phyloP scores from a whole-genome alignment of 441 rosid species.

The Adansonia rubrostipa region DNA sequence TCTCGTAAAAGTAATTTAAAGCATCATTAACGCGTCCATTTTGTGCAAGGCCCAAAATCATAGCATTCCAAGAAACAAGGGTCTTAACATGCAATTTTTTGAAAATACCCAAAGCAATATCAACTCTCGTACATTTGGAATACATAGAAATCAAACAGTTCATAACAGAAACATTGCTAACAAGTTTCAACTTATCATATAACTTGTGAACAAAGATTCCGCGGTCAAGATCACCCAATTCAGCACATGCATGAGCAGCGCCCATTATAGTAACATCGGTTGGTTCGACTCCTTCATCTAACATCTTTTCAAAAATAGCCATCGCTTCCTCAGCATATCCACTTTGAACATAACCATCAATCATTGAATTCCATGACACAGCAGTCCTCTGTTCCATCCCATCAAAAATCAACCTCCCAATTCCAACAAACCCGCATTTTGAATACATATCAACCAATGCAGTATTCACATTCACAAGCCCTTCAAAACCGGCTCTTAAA shows the following conservation, averaged over 20 bases:
- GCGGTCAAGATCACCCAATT: constrained; percentile 66
- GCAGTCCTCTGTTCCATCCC: constrained; percentile 51
- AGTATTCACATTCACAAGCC: constrained; percentile 64
- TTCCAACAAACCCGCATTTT: constrained; percentile 50
- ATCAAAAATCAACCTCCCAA: constrained; percentile 56
- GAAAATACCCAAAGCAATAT: constrained; percentile 56
- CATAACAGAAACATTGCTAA: constrained; percentile 55
- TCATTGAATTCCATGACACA: constrained; percentile 77
- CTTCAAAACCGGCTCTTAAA: constrained; percentile 60
- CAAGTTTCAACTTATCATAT: constrained; percentile 51
- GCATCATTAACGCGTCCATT: constrained; percentile 58
- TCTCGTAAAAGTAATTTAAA: constrained; percentile 53
- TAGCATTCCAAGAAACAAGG: constrained; percentile 73
- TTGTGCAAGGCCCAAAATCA: constrained; percentile 75
- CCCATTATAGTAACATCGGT: constrained; percentile 84
- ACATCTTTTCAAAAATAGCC: constrained; percentile 59
- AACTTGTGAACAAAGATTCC: constrained; percentile 71
- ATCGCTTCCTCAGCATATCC: constrained; percentile 60
- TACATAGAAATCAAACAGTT: constrained; percentile 80
- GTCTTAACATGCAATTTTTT: constrained; percentile 48
- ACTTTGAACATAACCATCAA: constrained; percentile 60
- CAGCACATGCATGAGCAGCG: constrained; percentile 82
- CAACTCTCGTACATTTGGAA: constrained; percentile 64
- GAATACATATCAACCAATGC: constrained; percentile 84
- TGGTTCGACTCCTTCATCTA: constrained; percentile 72